These are phyloP conservation scores for Hypoxylon sp. DNA, from an alignment of 2,329 filamentous ascomycete genomes.

Conservation along the genomic window DNA sequence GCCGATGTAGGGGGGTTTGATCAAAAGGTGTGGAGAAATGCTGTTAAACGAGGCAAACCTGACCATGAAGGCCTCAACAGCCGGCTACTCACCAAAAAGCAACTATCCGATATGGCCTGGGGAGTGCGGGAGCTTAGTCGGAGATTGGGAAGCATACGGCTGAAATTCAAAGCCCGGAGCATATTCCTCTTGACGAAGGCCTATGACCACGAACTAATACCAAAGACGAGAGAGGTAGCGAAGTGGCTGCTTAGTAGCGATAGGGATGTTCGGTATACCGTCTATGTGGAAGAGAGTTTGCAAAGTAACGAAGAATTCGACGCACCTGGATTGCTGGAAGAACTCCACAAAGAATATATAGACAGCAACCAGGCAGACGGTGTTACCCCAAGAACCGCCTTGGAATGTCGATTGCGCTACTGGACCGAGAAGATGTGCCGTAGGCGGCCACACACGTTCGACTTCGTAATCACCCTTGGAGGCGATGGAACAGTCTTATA, in stretches of 20 bases:
- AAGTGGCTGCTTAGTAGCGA: conserved; percentile 85
- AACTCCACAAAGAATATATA: conserved; percentile 65
- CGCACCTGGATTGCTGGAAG: conserved; percentile 74
- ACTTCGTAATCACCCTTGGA: conserved; percentile 92
- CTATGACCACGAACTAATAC: conserved; percentile 86
- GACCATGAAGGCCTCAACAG: conserved; percentile 63
- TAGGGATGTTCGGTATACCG: conserved; percentile 76
- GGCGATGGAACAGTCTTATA: conserved; percentile 98
- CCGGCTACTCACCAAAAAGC: conserved; percentile 92
- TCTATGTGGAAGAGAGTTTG: conserved; percentile 87
- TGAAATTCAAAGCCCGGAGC: conserved; percentile 84
- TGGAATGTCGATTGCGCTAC: conserved; percentile 75
- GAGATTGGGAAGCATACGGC: conserved; percentile 83
- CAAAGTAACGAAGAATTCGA: conserved; percentile 81
- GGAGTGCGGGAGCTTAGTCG: conserved; percentile 92
- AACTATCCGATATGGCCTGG: conserved; percentile 97
- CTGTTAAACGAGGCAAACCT: conserved; percentile 62
- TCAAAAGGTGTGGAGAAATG: conserved; percentile 68
- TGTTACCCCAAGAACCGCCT: conserved; percentile 55
- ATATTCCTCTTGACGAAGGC: conserved; percentile 93
- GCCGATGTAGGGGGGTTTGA: conserved; percentile 68
- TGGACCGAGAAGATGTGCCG: conserved; percentile 88
- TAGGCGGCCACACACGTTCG: conserved; percentile 86
- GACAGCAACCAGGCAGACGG: conserved; percentile 56
- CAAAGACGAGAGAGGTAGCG: conserved; percentile 81